Evolutionary conservation across 1,139 yeast species (phyloP), one percentile per base, ranked within the genome.

Genomic region (Saccharomyces hybrid): DNA sequence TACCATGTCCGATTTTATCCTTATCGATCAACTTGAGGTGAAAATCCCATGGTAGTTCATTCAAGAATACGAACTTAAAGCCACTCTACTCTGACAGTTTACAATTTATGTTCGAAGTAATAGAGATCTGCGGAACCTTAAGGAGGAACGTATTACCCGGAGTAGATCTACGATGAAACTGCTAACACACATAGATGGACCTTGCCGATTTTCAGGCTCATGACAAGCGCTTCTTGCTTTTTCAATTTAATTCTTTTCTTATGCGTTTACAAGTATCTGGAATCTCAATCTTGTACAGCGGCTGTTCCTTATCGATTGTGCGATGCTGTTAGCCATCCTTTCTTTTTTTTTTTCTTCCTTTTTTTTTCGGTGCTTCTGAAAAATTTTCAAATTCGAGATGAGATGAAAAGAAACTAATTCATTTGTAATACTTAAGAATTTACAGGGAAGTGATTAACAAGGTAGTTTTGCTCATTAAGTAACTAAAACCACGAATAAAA

Each of bases 391-490:
- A 48, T 48, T 50, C 49, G 57, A 46, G 58, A 56, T 54, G 64
- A 57, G 64, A 62, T 62, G 65, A 58, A 62, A 54, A 58, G 55
- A 50, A 50, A 8, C 7, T 4, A 14, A 8, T 38, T 38, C 25
- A 38, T 6, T 16, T 16, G 42, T 4, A 38, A 38, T 38, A 16
- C 25, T 38, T 38, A 16, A 23, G 5, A 0, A 3, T 38, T 38
- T 38, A 38, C 42, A 38, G 25, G 42, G 6, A 38, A 27, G 47
- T 27, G 47, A 23, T n/a, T n/a, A 13, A 8, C 16, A 19, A 11
- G 47, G 51, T 16, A 38, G n/a, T 8, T 3, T 38, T 8, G 8
- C 42, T 38, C 42, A 16, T 38, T 9, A 32, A 9, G 8, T 25
- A 26, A 32, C 25, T n/a, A 28, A 46, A 48, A 14, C 9, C 3